A percentile compares a stretch with the other conserved stretches of the same genome.
Conservation (phyloP, 2,329 filamentous ascomycete genomes). For the Colletotrichum sublineola region DNA sequence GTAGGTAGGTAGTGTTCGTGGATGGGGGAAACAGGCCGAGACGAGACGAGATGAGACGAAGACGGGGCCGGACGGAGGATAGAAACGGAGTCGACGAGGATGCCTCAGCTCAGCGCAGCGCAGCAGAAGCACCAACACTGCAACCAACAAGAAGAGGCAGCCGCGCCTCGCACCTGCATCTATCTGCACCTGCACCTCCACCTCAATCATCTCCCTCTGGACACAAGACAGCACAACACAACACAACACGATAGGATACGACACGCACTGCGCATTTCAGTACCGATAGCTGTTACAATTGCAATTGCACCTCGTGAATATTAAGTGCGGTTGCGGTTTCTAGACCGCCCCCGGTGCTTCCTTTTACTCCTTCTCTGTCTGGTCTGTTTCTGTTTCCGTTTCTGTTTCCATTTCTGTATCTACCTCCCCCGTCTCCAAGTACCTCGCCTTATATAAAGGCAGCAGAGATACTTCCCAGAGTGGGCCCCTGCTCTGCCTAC, state of each 20-base stretch:
- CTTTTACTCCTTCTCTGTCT: neutral
- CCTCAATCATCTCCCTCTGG: too few relatives aligned
- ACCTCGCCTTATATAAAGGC: neutral
- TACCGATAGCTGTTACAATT: constrained; percentile 4
- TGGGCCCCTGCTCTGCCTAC: neutral
- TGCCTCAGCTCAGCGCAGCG: constrained; percentile 9
- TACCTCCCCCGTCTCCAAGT: neutral
- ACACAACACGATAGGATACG: too few relatives aligned
- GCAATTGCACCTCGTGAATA: neutral
- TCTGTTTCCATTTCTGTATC: neutral
- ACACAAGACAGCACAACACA: too few relatives aligned
- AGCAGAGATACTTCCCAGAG: neutral
- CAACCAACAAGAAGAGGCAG: neutral
- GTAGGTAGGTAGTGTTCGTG: neutral
- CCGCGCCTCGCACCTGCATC: neutral
- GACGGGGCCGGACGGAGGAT: neutral
- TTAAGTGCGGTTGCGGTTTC: neutral
- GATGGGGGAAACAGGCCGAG: neutral
- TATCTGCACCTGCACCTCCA: neutral
- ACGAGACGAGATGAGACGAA: constrained; percentile 1
- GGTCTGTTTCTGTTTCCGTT: neutral
- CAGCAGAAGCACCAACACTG: neutral
- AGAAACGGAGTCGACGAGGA: constrained; percentile 1
- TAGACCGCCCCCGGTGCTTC: neutral
- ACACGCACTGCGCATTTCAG: too few relatives aligned